Conservation (phyloP, 371 early-diverging fungal species). For the Lichtheimia hyalospora region DNA sequence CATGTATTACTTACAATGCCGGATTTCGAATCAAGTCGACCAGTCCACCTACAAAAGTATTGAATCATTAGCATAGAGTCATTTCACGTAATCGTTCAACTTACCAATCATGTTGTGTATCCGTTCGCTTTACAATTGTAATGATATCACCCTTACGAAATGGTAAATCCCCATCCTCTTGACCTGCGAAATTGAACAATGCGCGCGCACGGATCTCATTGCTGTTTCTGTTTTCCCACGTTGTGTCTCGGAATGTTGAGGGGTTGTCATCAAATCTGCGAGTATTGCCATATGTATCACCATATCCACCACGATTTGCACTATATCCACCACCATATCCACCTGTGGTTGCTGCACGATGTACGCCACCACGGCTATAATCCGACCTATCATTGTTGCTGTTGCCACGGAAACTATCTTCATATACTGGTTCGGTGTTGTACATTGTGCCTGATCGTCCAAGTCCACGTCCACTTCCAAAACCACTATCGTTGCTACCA, state of each 20-base stretch:
- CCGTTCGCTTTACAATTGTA: conserved; percentile 61
- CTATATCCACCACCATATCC: conserved; percentile 4
- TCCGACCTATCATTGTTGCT: conserved; percentile 5
- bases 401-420: conserved; percentile 4
- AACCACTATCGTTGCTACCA: conserved; percentile 5
- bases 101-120: conserved; percentile 74
- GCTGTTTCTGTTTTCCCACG: background rate
- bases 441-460: conserved; percentile 10
- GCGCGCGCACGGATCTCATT: conserved; percentile 58
- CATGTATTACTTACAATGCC: conserved; percentile 55
- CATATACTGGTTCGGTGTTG: conserved; percentile 8
- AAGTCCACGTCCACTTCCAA: background rate
- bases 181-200: conserved; percentile 73
- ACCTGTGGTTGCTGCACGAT: conserved; percentile 18
- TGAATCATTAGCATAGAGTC: background rate
- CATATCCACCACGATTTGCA: background rate
- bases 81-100: background rate
- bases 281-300: conserved; percentile 6
- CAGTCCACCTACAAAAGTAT: conserved; percentile 61
- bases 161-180: conserved; percentile 73
- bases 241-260: background rate
- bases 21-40: conserved; percentile 55
- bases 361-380: conserved; percentile 32
- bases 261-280: background rate
- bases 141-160: conserved; percentile 83